These are phyloP conservation scores for Euphorbia tirucalli DNA, from an alignment of 345 rosid genomes.

Conservation along the genomic window DNA sequence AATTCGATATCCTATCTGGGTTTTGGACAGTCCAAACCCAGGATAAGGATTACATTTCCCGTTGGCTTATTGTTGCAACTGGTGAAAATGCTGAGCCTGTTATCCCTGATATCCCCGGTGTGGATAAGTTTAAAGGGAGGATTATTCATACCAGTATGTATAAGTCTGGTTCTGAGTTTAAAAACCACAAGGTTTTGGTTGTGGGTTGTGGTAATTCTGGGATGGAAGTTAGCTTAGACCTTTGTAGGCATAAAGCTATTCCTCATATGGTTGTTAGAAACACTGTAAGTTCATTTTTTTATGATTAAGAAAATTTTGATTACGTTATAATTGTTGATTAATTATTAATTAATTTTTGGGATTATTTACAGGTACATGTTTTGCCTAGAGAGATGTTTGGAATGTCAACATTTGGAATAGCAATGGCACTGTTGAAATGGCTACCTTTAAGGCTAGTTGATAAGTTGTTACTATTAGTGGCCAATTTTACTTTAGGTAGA, in stretches of 20 bases:
- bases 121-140: conserved; percentile 44
- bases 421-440: conserved; percentile 79
- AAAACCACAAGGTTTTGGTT: conserved; percentile 47
- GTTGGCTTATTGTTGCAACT: conserved; percentile 65
- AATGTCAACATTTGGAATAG: conserved; percentile 73
- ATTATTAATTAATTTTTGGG: too few relatives aligned
- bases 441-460: conserved; percentile 71
- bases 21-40: conserved; percentile 65
- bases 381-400: conserved; percentile 87
- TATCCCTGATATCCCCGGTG: conserved; percentile 47
- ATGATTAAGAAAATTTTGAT: neutral
- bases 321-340: too few relatives aligned
- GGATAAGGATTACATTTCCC: conserved; percentile 45
- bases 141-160: conserved; percentile 57
- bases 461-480: conserved; percentile 44
- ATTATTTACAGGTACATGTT: conserved; percentile 66
- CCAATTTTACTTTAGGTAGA: conserved; percentile 53
- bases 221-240: conserved; percentile 60
- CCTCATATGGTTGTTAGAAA: conserved; percentile 60
- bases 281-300: conserved; percentile 35
- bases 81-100: conserved; percentile 76
- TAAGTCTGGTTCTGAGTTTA: conserved; percentile 52
- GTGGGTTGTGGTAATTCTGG: conserved; percentile 91
- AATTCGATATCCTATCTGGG: conserved; percentile 45
- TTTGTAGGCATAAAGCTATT: conserved; percentile 52